Base-by-base conservation (phyloP, 257 asterid species). In the Linderniella brevidens region DNA sequence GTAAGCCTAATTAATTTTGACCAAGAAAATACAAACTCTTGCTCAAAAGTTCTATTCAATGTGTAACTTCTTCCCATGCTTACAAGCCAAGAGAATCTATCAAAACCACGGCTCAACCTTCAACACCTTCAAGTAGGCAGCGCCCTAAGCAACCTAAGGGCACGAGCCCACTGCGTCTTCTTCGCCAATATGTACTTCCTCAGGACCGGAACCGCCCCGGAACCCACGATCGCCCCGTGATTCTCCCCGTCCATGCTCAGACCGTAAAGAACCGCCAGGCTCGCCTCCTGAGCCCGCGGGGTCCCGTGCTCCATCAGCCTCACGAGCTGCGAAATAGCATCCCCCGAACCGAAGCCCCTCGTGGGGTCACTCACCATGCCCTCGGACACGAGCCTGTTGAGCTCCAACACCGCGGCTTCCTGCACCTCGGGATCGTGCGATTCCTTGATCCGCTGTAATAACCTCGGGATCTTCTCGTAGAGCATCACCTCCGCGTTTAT, bases 191-290 rank as follows among this genome's bases (percentile, higher is more conserved):
- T 86, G 9, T 78, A 58, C 44, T 78, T 77, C 71, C 78, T 77
- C 75, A 86, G 52, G 38, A 68, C 54, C 0, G 90, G 80, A 62
- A 86, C 73, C 25, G 80, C 82, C 54, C 96, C 93, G 4, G 96
- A 92, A 4, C 86, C 73, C 35, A 82, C 3, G 20, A 86, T 79
- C 0, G 82, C 76, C 0, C 82, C 74, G 49, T 82, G 96, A 60
- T 86, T 86, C 61, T 82, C 96, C 8, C 54, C 48, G 18, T 86
- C 86, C 92, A 81, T 86, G 69, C 87, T 82, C 52, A 79, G 46
- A 64, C 72, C 81, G 50, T 76, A 82, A 5, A 82, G 70, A 59
- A 86, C 52, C 0, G 75, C 75, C 14, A 86, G 64, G 57, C 76
- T 67, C 4, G 92, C 92, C 53, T 82, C 96, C 41, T 59, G 66